Base-by-base conservation (phyloP, 495 filamentous ascomycete species). In the Penicillium arizonense region DNA sequence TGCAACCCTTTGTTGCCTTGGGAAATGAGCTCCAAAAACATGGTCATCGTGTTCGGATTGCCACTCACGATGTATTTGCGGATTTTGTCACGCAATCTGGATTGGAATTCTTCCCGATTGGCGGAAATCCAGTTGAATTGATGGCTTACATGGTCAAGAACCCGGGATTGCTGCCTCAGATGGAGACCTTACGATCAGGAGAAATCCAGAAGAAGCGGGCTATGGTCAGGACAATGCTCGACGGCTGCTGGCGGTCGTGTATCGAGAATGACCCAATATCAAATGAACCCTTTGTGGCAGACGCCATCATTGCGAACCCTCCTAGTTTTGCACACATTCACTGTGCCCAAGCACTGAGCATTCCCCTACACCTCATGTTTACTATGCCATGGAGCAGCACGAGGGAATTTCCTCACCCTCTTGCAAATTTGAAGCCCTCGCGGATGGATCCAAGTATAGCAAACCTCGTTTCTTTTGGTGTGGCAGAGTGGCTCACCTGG, bases 261-360 rank as follows among this genome's bases (percentile, higher is more conserved):
- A 76, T 77, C 28, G 77, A 80, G 56, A 63, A 16, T 0, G 39
- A 42, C 20, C 39, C 39, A 13, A 42, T 21, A 72, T 84, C 83
- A 51, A 37, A 76, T 13, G 78, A 76, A 51, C 77, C 78, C 0
- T 83, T 84, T 57, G 68, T 82, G 9, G 81, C 81, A 0, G 76
- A 84, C 47, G 77, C 72, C 16, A 82, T 84, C 52, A 81, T 84
- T 50, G 80, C 81, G 5, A 83, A 83, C 57, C 81, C 81, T n/a
- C 78, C 78, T 8, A 77, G 70, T 53, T 82, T 84, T 59, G 81
- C 79, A 9, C 80, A 83, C 64, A 54, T 82, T 0, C 79, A 82
- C 52, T 78, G 74, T 46, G 81, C 79, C 1, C 39, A 42, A 12
- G 39, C 39, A 10, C 39, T 42, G 3, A 20, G 74, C 1, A 71